Base-by-base conservation (phyloP, 495 filamentous ascomycete genomes). In the Hyphodiscus hymeniophilus region DNA sequence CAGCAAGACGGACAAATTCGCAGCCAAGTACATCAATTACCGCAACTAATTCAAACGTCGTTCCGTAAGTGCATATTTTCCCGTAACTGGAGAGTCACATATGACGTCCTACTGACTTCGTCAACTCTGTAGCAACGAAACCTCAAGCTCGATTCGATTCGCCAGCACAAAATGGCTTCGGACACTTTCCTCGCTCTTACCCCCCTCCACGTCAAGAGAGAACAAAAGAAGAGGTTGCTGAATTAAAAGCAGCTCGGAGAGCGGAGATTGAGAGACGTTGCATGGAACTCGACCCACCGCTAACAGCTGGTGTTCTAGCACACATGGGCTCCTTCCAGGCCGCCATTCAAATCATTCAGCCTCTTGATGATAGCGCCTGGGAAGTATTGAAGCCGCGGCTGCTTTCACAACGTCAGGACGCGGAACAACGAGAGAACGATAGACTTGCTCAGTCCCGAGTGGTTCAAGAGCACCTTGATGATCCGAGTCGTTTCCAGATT, bases 281-380 rank as follows among this genome's bases (percentile, higher is more conserved):
- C 55, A 55, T 72, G 58, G 62, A 69, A 21, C 62, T 89, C 13
- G 57, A 76, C 30, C 85, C 84, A 12, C 81, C 84, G 15, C 58
- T 89, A 34, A 55, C 62, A 18, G 60, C 79, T 24, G 66, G 67
- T 47, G 63, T 85, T 12, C 66, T 89, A 30, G 68, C 67, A 32
- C 78, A 80, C 47, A 82, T 87, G 58, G 74, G 80, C 7, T 75
- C 83, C 0, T 88, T 84, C 51, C 75, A 82, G 52, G 81, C 81
- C 12, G 80, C 85, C 12, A 70, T 81, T 30, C 76, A 84, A 32
- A 84, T 87, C 36, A 70, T 75, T 13, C 64, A 70, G 16, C 75
- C 77, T 22, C 63, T 89, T 36, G 77, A 74, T 50, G 82, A 87
- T 36, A 61, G 66, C 17, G 76, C 74, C 0, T 89, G 84, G 84